Conservation (phyloP, 2,329 filamentous ascomycete genomes). For the Aspergillus novoparasiticus region DNA sequence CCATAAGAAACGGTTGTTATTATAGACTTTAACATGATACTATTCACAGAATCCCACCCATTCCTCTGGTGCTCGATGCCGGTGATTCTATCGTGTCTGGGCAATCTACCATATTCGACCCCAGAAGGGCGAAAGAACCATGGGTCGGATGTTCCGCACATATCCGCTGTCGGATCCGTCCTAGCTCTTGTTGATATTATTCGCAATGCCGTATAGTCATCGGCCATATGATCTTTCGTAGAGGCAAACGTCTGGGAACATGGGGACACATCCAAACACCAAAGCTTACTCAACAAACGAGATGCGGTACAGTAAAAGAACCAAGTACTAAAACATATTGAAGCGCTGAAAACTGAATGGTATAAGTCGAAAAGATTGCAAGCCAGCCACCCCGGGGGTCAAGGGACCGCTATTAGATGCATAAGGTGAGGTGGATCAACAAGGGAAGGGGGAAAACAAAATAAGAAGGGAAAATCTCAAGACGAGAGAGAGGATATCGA, state of each 20-base stretch:
- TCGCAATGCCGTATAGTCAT: neutral
- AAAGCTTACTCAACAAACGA: neutral
- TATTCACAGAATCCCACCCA: neutral
- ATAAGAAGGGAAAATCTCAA: constrained; percentile 2
- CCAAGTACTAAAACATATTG: constrained; percentile 1
- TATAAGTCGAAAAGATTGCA: constrained; percentile 12
- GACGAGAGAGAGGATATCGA: constrained; percentile 25
- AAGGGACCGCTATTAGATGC: constrained; percentile 11
- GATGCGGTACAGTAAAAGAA: neutral
- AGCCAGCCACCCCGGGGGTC: constrained; percentile 1
- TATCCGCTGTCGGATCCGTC: neutral
- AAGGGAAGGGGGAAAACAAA: neutral
- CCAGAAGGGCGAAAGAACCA: neutral
- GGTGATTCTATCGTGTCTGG: neutral
- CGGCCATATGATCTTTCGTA: neutral
- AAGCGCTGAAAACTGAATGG: constrained; percentile 8
- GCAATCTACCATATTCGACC: neutral
- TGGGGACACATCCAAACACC: neutral
- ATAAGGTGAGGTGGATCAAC: constrained; percentile 9
- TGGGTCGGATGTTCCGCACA: neutral
- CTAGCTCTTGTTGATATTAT: neutral
- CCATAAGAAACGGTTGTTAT: neutral
- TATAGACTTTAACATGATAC: neutral
- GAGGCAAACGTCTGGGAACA: neutral
- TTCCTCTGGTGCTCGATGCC: neutral